phyloP scores from a whole-genome alignment of 108 stramenopile genomes.

The Nitzschia palea region DNA sequence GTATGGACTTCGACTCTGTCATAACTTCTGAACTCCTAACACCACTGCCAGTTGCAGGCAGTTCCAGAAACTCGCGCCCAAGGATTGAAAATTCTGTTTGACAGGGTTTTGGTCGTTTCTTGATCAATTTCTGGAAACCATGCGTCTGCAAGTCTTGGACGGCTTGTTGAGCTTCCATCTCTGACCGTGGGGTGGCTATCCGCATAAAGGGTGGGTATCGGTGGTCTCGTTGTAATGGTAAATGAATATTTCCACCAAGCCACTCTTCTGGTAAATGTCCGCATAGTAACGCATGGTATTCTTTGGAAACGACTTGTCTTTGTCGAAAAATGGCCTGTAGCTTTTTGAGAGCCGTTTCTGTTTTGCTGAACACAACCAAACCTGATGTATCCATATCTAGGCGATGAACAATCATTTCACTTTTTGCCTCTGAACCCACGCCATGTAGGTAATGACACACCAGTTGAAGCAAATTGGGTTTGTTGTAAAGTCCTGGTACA shows the following conservation, averaged over 20 bases:
- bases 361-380: slow-evolving; percentile 68
- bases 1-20: background rate
- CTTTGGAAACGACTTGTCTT: slow-evolving; percentile 48
- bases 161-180: slow-evolving; percentile 50
- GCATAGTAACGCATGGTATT: slow-evolving; percentile 73
- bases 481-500: slow-evolving; percentile 71
- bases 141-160: slow-evolving; percentile 57
- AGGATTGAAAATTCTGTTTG: slow-evolving; percentile 64
- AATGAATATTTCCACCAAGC: slow-evolving; percentile 42
- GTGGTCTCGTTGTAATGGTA: slow-evolving; percentile 80
- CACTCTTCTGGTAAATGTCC: slow-evolving; percentile 50
- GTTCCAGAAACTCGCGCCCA: slow-evolving; percentile 32
- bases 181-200: slow-evolving; percentile 62
- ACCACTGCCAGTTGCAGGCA: background rate
- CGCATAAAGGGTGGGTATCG: slow-evolving; percentile 83
- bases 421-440: slow-evolving; percentile 25
- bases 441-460: slow-evolving; percentile 14
- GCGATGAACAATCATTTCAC: slow-evolving; percentile 75
- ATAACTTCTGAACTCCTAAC: background rate
- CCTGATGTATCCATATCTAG: slow-evolving; percentile 88
- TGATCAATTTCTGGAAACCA: slow-evolving; percentile 70
- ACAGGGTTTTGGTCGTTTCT: slow-evolving; percentile 72
- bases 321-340: slow-evolving; percentile 73
- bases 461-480: slow-evolving; percentile 54
- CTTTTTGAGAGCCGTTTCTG: slow-evolving; percentile 28